These are phyloP conservation scores for Penicillium hordei DNA, from an alignment of 2,329 filamentous ascomycete genomes.

Conservation along the genomic window DNA sequence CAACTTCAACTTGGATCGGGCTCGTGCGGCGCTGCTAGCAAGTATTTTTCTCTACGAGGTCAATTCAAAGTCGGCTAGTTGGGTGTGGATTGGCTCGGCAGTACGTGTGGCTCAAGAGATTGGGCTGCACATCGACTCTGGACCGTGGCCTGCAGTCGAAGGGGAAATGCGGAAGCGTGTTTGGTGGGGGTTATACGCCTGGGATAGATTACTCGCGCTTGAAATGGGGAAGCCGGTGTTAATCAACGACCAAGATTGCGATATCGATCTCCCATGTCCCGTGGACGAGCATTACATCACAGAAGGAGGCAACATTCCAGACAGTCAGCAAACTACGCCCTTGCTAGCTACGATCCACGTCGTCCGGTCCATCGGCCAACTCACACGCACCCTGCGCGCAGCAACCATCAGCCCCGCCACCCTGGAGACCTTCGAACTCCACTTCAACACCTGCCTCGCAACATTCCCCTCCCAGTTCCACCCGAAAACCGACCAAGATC, in stretches of 20 bases:
- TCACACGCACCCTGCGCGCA: conserved; percentile 70
- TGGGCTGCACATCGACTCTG: conserved; percentile 73
- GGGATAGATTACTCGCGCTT: conserved; percentile 76
- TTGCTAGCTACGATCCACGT: conserved; percentile 79
- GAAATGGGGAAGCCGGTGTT: conserved; percentile 77
- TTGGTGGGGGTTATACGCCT: conserved; percentile 92
- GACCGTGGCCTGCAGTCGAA: conserved; percentile 72
- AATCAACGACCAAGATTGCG: conserved; percentile 86
- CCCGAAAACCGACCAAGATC: conserved; percentile 61
- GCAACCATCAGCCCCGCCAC: conserved; percentile 65
- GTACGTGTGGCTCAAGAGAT: conserved; percentile 81
- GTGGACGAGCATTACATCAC: conserved; percentile 70
- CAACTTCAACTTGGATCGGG: conserved; percentile 72
- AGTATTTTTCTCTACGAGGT: conserved; percentile 80
- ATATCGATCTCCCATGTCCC: conserved; percentile 74
- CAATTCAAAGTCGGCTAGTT: conserved; percentile 81
- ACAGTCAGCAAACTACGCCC: conserved; percentile 62
- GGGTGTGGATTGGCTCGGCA: conserved; percentile 79
- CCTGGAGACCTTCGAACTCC: conserved; percentile 74
- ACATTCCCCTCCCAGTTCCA: conserved; percentile 76
- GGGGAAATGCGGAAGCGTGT: conserved; percentile 81
- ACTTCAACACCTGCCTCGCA: conserved; percentile 73
- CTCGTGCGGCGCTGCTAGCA: conserved; percentile 68
- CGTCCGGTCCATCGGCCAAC: conserved; percentile 70
- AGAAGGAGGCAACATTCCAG: conserved; percentile 48